Conservation (phyloP, 176 grass and related monocot species). For the Oryza rufipogon region DNA sequence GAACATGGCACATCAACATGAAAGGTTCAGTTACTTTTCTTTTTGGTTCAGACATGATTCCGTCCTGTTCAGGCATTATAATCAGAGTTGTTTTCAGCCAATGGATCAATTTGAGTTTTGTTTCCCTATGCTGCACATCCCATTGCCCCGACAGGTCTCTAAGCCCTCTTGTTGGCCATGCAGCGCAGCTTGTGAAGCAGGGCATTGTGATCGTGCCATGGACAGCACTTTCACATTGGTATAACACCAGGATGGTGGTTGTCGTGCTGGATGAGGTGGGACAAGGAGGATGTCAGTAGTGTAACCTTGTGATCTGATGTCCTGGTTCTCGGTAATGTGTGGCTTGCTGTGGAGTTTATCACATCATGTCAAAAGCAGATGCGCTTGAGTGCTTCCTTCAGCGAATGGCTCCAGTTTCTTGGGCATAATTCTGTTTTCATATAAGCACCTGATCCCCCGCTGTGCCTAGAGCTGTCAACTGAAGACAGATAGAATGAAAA, state of each 20-base stretch:
- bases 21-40: background rate
- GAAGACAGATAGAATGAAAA: slow-evolving; percentile 10
- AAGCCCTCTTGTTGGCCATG: background rate
- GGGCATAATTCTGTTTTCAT: slow-evolving; percentile 17
- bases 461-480: background rate
- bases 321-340: background rate
- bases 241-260: background rate
- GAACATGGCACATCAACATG: background rate
- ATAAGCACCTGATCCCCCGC: slow-evolving; percentile 10
- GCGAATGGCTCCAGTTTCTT: background rate
- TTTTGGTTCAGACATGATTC: background rate
- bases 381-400: slow-evolving; percentile 29
- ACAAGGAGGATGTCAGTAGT: background rate
- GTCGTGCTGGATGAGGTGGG: background rate
- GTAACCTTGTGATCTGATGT: background rate
- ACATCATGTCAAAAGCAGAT: slow-evolving; percentile 35
- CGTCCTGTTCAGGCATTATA: background rate
- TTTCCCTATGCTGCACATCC: background rate
- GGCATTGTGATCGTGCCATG: background rate
- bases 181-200: background rate
- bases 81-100: background rate
- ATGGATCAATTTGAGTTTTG: background rate
- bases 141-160: background rate
- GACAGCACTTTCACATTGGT: background rate
- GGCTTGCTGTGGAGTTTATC: background rate